phyloP scores from a whole-genome alignment of 768 basidiomycete species.

The Cytidiella melzeri region DNA sequence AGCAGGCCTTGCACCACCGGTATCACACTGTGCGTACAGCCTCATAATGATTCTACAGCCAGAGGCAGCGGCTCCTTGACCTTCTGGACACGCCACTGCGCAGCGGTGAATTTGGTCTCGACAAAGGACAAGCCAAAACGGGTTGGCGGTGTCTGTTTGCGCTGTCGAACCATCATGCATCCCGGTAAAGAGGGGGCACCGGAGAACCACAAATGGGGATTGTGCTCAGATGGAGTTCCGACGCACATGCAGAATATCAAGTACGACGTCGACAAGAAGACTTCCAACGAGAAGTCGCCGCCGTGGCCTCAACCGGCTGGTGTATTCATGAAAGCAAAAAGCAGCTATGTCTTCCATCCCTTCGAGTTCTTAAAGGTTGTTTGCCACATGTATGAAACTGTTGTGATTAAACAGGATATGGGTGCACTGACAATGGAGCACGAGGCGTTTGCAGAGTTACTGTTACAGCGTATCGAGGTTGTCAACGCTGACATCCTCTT shows the following conservation, averaged over 20 bases:
- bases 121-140: neutral
- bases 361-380: neutral
- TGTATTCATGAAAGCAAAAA: neutral
- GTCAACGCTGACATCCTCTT: neutral
- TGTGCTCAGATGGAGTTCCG: neutral
- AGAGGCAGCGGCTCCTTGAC: neutral
- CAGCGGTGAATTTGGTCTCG: neutral
- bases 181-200: neutral
- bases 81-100: neutral
- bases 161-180: slow-evolving; percentile 10
- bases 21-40: neutral
- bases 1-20: neutral
- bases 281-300: neutral
- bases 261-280: too few species aligned
- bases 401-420: neutral
- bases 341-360: neutral
- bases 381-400: neutral
- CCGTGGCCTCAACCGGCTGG: slow-evolving; percentile 1
- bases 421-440: neutral
- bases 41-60: too few species aligned
- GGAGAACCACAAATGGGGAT: slow-evolving; percentile 9
- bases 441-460: neutral
- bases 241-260: too few species aligned
- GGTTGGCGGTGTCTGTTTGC: neutral
- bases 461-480: neutral